Base-by-base conservation (phyloP, 1,284 basidiomycete genomes). In the Heterobasidion occidentale region DNA sequence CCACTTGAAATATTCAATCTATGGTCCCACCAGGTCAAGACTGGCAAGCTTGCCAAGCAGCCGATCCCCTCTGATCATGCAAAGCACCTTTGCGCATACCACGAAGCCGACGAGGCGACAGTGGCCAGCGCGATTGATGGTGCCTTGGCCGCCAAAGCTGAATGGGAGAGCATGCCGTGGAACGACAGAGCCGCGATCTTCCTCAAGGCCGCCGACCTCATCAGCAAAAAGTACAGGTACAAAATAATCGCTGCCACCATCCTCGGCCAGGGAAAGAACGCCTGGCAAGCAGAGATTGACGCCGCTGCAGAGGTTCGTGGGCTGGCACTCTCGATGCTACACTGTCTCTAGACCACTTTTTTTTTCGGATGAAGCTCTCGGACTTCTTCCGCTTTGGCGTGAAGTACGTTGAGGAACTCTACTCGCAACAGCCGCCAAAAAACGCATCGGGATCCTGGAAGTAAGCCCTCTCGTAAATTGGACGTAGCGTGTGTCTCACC, bases 231-330 rank as follows among this genome's bases (percentile, higher is more conserved):
- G 80, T 98, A 97, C 72, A 81, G 95, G 66, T 94, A 92, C 77
- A 88, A 90, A 74, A 78, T 99, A 55, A 83, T 98, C 76, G 97
- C 97, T 36, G 94, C 96, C 36, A 98, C 96, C 51, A 98, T 99
- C 77, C 80, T 99, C 49, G 96, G 96, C 12, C 96, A 99, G 76
- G 96, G 97, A 54, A 99, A 99, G 84, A 99, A 98, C 70, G 88
- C 84, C 11, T 99, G 96, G 96, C 96, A 99, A 75, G 97, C 96
- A 20, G 96, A 99, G 79, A 99, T 99, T 61, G 96, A 99, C 72
- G 92, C 97, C 54, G 96, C 94, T 34, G 96, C 97, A 15, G 96
- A 98, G 85, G 90, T 92, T 58, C 61, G 79, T 70, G 7, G 17
- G 12, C 15, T 14, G 15, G 20, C 35, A 19, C 14, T 38, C 44